Base-by-base conservation (phyloP, 2,329 filamentous ascomycete genomes). In the Tricladium varicosporioides region DNA sequence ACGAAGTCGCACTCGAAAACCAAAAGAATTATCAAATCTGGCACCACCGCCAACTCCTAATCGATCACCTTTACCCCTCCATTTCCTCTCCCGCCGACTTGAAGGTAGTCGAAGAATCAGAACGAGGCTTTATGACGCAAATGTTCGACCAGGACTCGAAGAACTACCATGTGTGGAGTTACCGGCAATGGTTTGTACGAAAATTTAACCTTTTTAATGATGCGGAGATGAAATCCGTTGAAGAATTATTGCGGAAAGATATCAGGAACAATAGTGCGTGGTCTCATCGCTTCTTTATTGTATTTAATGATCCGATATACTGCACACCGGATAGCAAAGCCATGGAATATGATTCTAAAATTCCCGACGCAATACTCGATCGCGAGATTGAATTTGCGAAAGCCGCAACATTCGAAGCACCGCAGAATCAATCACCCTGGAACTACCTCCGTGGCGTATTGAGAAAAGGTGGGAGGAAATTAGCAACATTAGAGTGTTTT, bases 21-120 rank as follows among this genome's bases (percentile, higher is more conserved):
- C 85, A 95, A 68, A 99, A 99, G 74, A 99, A 97, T 76, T 99
- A 99, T 76, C 94, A 99, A 75, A 99, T 99, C 73, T 99, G 94
- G 90, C 85, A 88, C 71, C 85, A 87, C 67, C 80, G 85, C 22
- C 84, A 87, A 71, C 76, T 86, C n/a, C 76, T 88, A 32, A 76
- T 87, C 52, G 82, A 88, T 64, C 72, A 80, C 62, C 76, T 83
- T 66, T 78, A 78, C 67, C 73, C 78, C 64, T 73, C 82, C 74
- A 89, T 83, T 76, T 87, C 75, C 71, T 81, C 65, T 71, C 64
- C 74, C 75, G 72, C 79, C 76, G 73, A 78, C 65, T 79, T 79
- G 57, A 76, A 83, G 13, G 77, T 71, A 15, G 80, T 91, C 52
- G 84, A 83, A 10, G 71, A 78, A 3, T 83, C 82, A 2, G 94